Evolutionary conservation across 306 rosid species (phyloP).

Genomic region (Datisca glomerata): DNA sequence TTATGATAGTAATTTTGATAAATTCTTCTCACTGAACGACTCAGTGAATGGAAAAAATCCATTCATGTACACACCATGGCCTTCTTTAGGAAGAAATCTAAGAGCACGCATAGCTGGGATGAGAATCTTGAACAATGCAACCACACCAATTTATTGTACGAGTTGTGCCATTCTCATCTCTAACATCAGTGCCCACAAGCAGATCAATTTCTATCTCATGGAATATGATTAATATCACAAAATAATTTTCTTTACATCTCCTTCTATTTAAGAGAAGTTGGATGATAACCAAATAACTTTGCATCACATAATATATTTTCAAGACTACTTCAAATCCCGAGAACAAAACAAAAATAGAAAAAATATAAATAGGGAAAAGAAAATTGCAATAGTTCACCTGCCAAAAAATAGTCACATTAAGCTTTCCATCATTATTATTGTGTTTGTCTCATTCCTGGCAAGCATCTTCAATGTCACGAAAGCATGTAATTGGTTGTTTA

Average conservation of each 20-base stretch:
- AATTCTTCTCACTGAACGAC: too few relatives aligned
- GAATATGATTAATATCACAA: conserved; percentile 14
- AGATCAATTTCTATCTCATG: conserved; percentile 81
- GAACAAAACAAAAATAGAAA: too few relatives aligned
- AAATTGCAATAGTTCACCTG: conserved; percentile 39
- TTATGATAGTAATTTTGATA: too few relatives aligned
- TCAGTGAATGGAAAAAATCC: conserved; percentile 14
- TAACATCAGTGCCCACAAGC: conserved; percentile 76
- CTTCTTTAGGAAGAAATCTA: conserved; percentile 98
- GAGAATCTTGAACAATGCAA: conserved; percentile 89
- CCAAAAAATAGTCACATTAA: conserved; percentile 75
- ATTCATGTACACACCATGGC: conserved; percentile 95
- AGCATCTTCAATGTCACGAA: conserved; percentile 70
- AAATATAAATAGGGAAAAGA: too few relatives aligned
- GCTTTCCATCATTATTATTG: conserved; percentile 36
- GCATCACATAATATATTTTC: too few relatives aligned
- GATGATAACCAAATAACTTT: too few relatives aligned
- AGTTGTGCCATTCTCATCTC: conserved; percentile 87
- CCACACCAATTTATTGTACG: conserved; percentile 90
- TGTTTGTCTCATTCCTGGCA: conserved; percentile 65
- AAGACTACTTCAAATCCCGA: not conserved
- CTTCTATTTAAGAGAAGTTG: too few relatives aligned
- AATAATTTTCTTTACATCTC: conserved; percentile 13
- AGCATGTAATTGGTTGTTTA: conserved; percentile 91
- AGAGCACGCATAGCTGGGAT: conserved; percentile 95